Evolutionary conservation across 2,329 filamentous ascomycete species (phyloP).

Genomic region (Colletotrichum orbiculare): DNA sequence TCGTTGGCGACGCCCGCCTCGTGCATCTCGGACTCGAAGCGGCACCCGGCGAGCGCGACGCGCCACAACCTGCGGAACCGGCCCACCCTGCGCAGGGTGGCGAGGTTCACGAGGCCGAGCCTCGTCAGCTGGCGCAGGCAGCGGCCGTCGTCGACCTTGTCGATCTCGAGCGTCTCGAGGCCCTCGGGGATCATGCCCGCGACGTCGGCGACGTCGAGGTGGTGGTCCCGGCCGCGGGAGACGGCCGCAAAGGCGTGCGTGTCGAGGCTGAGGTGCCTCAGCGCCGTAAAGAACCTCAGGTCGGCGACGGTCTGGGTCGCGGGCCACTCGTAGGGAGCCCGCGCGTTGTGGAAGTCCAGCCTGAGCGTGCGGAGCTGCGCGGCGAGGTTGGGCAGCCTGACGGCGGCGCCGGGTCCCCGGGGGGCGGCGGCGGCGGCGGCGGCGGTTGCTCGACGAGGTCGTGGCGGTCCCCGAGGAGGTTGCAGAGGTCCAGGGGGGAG

Average conservation of each 20-base stretch:
- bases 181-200: not conserved
- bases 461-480: constrained; percentile 8
- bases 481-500: constrained; percentile 4
- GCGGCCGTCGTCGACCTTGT: not conserved
- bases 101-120: not conserved
- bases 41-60: not conserved
- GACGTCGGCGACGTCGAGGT: not conserved
- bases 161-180: constrained; percentile 4
- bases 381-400: not conserved
- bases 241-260: not conserved
- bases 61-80: not conserved
- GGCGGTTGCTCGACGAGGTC: not conserved
- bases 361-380: not conserved
- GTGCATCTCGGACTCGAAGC: not conserved
- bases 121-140: not conserved
- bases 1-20: too few species aligned
- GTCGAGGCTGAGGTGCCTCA: constrained; percentile 9
- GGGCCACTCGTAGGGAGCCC: not conserved
- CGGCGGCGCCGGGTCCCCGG: not conserved
- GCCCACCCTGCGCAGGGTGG: not conserved
- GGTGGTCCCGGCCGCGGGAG: too few species aligned
- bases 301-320: not conserved
- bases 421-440: too few species aligned
- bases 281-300: not conserved
- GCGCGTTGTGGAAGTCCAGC: constrained; percentile 1